Conservation (phyloP, 257 asterid genomes). For the Salvia hispanica region DNA sequence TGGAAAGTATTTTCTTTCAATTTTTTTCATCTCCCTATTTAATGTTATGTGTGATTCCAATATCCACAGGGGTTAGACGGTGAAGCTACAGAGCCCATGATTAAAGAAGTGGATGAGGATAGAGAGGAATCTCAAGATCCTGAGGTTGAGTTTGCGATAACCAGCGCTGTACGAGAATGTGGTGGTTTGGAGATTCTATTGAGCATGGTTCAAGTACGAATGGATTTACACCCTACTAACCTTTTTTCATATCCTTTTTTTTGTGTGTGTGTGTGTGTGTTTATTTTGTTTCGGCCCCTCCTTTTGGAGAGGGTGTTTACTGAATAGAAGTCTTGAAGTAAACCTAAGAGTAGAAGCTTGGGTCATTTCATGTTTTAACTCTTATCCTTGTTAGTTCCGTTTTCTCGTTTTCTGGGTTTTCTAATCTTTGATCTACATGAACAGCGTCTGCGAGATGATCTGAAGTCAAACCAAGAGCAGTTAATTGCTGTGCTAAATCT, state of each 20-base stretch:
- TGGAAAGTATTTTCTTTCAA: neutral
- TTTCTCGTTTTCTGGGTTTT: conserved; percentile 29
- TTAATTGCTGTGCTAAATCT: conserved; percentile 87
- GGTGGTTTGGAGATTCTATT: conserved; percentile 92
- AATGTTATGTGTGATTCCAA: conserved; percentile 29
- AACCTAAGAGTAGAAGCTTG: conserved; percentile 11
- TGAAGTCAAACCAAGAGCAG: conserved; percentile 90
- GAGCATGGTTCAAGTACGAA: conserved; percentile 87
- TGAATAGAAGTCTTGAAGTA: conserved; percentile 21
- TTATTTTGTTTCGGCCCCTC: neutral
- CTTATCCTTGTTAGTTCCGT: conserved; percentile 18
- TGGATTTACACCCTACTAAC: conserved; percentile 6
- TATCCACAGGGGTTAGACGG: conserved; percentile 93
- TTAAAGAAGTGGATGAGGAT: conserved; percentile 97
- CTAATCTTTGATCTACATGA: conserved; percentile 35
- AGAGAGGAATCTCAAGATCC: conserved; percentile 99
- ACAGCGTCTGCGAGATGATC: conserved; percentile 93
- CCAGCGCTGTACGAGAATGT: conserved; percentile 94
- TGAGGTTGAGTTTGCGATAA: conserved; percentile 95
- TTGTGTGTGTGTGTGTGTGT: neutral
- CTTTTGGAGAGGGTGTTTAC: conserved; percentile 14
- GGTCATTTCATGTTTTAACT: conserved; percentile 16
- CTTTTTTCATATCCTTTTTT: neutral
- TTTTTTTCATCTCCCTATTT: conserved; percentile 4
- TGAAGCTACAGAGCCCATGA: conserved; percentile 99